Percentiles rank a stretch among this genome's conserved stretches.
Conservation (phyloP, 1,284 basidiomycete genomes). For the Hymenochaete sp. region DNA sequence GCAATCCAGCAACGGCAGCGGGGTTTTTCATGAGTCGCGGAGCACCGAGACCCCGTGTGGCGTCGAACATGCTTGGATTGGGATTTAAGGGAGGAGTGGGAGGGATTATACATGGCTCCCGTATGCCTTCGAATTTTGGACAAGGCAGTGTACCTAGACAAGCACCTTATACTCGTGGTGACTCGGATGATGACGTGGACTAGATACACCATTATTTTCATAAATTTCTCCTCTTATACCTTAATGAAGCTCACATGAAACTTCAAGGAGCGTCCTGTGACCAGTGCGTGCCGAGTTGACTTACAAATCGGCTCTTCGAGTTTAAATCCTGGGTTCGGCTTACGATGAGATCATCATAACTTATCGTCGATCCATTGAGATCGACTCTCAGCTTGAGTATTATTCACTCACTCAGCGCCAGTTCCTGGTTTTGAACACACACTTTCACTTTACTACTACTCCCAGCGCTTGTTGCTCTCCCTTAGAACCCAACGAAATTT, state of each 20-base stretch:
- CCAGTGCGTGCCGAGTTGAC: too few relatives aligned
- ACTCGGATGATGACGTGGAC: constrained; percentile 12
- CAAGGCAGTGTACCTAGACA: background rate
- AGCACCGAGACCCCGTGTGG: constrained; percentile 2
- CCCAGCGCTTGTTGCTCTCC: too few relatives aligned
- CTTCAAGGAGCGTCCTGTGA: too few relatives aligned
- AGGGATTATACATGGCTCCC: constrained; percentile 1
- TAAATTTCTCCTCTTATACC: too few relatives aligned
- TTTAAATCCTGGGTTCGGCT: background rate
- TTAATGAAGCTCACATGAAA: too few relatives aligned
- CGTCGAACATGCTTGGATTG: constrained; percentile 12
- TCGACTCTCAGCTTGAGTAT: too few relatives aligned
- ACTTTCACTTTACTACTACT: too few relatives aligned
- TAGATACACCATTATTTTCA: constrained; percentile 4
- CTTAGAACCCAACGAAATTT: too few relatives aligned
- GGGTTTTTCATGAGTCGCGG: background rate
- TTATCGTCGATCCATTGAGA: too few relatives aligned
- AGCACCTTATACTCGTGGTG: background rate
- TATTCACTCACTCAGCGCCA: too few relatives aligned
- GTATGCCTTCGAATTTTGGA: background rate
- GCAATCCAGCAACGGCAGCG: background rate
- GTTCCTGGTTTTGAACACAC: too few relatives aligned
- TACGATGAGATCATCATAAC: too few relatives aligned
- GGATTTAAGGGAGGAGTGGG: constrained; percentile 10
- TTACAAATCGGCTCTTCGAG: background rate